Base-by-base conservation (phyloP, 495 filamentous ascomycete genomes). In the Cercophora scortea region DNA sequence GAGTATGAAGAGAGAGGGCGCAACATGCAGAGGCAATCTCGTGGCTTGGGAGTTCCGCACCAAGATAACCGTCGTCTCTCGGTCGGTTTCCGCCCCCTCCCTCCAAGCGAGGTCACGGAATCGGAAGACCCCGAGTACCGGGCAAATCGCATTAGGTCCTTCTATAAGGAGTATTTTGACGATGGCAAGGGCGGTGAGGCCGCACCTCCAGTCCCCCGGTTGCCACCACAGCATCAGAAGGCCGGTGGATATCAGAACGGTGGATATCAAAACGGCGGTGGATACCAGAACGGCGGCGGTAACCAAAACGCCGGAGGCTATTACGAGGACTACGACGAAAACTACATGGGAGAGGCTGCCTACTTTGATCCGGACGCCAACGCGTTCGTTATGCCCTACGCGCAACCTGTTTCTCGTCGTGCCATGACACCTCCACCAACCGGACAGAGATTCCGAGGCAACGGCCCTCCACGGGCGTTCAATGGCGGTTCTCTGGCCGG, bases 111-210 rank as follows among this genome's bases (percentile, higher is more conserved):
- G 19, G 76, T 73, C 35, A 69, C 72, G 43, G 72, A 74, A 19
- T 86, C 88, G 35, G 88, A 90, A n/a, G 88, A 95, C 63, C 88
- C 93, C 3, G 93, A 97, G 71, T 82, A 92, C 69, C 82, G 93
- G 64, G 93, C 93, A 54, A 96, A 95, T 71, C 82, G 94, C 18
- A 97, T 98, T 57, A 82, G 93, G 58, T 97, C 94, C 19, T 98
- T 98, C 73, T 98, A 98, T 73, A 96, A 96, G 67, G 93, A 97
- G 68, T 97, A 97, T 68, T 98, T 98, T 55, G 93, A 98, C 49
- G 91, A 95, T 19, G 83, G 79, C 16, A 88, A 86, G 64, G 75
- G 74, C 0, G 75, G 71, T 33, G 75, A 74, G 18, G 57, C 55
- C 25, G 54, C 54, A 46, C 64, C 64, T 32, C 71, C 70, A 12